Percentiles rank a stretch among this genome's conserved stretches.
phyloP scores from a whole-genome alignment of 768 basidiomycete species.

The Calocera cornea region DNA sequence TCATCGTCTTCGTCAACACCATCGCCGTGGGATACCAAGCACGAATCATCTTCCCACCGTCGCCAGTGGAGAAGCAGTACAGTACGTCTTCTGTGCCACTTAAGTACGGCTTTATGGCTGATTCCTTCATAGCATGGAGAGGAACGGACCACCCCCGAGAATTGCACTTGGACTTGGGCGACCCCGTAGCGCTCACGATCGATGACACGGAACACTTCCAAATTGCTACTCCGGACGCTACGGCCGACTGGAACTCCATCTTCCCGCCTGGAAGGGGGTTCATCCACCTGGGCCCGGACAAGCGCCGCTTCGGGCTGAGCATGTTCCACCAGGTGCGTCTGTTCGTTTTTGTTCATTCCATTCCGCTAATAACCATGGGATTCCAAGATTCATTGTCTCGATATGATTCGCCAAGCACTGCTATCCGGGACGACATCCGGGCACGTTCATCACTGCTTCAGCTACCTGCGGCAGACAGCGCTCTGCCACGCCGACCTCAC shows the following conservation, averaged over 20 bases:
- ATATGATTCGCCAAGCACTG: slow-evolving; percentile 25
- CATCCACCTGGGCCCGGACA: slow-evolving; percentile 25
- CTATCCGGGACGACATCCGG: slow-evolving; percentile 13
- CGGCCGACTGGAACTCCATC: background rate
- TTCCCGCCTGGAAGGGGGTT: slow-evolving; percentile 13
- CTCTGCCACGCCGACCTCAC: slow-evolving; percentile 22
- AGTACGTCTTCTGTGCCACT: slow-evolving; percentile 28
- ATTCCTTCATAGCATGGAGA: background rate
- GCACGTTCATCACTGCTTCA: slow-evolving; percentile 22
- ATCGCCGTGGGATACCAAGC: slow-evolving; percentile 15
- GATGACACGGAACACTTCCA: background rate
- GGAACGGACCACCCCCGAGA: background rate
- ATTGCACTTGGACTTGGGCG: slow-evolving; percentile 28
- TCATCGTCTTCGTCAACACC: slow-evolving; percentile 26
- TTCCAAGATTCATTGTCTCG: slow-evolving; percentile 30
- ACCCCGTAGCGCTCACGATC: slow-evolving; percentile 3
- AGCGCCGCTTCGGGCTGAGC: slow-evolving; percentile 25
- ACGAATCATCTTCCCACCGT: slow-evolving; percentile 13
- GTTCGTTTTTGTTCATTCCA: background rate
- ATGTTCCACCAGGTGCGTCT: slow-evolving; percentile 32
- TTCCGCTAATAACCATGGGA: background rate
- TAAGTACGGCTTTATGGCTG: slow-evolving; percentile 16
- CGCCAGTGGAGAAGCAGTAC: slow-evolving; percentile 16
- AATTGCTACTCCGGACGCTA: background rate
- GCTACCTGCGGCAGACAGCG: slow-evolving; percentile 19